Conservation (phyloP, 257 asterid genomes). For the Scutellaria galericulata region DNA sequence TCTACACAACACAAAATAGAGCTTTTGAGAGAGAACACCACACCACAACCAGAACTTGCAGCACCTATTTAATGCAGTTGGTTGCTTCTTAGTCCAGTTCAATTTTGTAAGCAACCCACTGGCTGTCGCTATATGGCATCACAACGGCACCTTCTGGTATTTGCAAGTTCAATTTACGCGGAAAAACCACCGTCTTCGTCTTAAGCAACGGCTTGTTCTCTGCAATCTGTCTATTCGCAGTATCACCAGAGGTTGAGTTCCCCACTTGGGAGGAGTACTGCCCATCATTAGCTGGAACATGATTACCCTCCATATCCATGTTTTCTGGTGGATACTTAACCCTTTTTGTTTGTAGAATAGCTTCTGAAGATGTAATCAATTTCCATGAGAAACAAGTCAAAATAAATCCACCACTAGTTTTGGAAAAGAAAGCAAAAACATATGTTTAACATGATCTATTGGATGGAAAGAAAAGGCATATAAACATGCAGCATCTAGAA, state of each 20-base stretch:
- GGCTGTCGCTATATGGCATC: slow-evolving; percentile 47
- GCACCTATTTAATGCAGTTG: slow-evolving; percentile 13
- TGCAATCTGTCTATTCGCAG: background rate
- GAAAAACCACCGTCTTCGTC: slow-evolving; percentile 47
- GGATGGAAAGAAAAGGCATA: background rate
- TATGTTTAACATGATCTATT: too few species aligned
- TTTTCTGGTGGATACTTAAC: slow-evolving; percentile 40
- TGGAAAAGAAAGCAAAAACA: background rate
- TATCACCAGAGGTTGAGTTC: background rate
- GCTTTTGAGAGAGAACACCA: background rate
- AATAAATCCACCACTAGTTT: background rate
- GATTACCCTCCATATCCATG: slow-evolving; percentile 30
- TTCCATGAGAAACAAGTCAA: slow-evolving; percentile 10
- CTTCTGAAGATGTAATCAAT: slow-evolving; percentile 37
- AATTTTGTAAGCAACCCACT: slow-evolving; percentile 58
- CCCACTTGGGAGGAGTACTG: slow-evolving; percentile 24
- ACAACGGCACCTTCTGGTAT: slow-evolving; percentile 47
- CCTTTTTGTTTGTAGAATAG: slow-evolving; percentile 41
- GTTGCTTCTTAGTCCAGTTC: slow-evolving; percentile 22
- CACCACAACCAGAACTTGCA: background rate
- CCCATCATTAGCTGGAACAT: slow-evolving; percentile 23
- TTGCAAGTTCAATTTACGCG: slow-evolving; percentile 38
- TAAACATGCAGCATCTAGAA: too few species aligned
- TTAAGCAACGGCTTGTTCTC: background rate
- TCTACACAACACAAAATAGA: background rate